phyloP scores from a whole-genome alignment of 345 rosid genomes.

The Psidium friedrichsthalianum region DNA sequence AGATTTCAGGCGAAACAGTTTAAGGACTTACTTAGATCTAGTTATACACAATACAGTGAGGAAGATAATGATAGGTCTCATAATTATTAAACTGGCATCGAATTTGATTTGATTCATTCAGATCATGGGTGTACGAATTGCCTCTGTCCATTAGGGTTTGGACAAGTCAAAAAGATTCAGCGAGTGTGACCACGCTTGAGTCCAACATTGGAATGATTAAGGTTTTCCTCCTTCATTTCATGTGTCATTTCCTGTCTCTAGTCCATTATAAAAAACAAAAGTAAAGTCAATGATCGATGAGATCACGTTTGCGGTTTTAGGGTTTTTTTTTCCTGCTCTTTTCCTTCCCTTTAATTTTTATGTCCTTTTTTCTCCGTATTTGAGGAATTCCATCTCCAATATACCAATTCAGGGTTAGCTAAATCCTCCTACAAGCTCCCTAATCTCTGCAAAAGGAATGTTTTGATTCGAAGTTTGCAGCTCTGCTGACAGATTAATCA shows the following conservation, averaged over 20 bases:
- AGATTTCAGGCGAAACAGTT: fast-evolving
- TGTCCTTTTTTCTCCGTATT: neutral
- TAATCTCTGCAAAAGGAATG: neutral
- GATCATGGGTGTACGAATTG: neutral
- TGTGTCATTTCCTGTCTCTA: neutral
- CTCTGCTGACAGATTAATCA: neutral
- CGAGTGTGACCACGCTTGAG: neutral
- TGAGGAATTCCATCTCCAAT: neutral
- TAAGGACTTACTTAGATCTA: too few relatives aligned
- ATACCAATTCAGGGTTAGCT: neutral
- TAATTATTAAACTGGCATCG: neutral
- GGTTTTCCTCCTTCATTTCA: neutral
- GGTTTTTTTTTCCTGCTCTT: neutral
- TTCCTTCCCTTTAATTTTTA: neutral
- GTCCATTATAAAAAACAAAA: neutral
- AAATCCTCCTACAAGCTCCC: neutral
- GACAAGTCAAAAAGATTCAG: neutral
- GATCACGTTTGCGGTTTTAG: neutral
- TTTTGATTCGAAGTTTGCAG: neutral
- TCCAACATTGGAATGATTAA: neutral
- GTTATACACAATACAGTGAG: too few relatives aligned
- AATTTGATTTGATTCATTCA: neutral
- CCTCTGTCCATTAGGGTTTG: neutral
- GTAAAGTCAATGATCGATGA: neutral
- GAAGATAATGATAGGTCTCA: neutral